Percentiles rank a stretch among this genome's conserved stretches.
These are phyloP conservation scores for Podospora australis DNA, from an alignment of 495 filamentous ascomycete genomes.

Conservation along the genomic window DNA sequence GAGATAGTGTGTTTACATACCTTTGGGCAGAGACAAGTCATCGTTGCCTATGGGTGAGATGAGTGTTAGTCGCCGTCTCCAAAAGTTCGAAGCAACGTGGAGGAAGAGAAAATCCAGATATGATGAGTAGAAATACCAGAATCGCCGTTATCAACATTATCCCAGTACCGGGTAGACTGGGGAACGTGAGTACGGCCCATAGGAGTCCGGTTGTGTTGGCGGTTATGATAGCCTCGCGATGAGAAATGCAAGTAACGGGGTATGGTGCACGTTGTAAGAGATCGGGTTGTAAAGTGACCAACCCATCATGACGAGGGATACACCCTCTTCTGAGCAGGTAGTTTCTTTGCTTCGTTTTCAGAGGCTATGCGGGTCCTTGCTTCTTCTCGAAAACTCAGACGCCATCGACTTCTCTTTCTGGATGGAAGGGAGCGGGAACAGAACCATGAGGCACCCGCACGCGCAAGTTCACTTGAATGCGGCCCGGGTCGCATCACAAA, in stretches of 20 bases:
- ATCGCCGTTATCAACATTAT: not conserved
- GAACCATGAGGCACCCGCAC: not conserved
- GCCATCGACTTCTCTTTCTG: not conserved
- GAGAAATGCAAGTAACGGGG: too few relatives aligned
- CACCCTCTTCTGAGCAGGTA: too few relatives aligned
- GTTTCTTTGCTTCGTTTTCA: too few relatives aligned
- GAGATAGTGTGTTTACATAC: constrained; percentile 42
- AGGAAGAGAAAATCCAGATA: not conserved
- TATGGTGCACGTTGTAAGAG: too few relatives aligned
- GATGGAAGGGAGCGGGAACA: not conserved
- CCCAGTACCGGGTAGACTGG: constrained; percentile 2
- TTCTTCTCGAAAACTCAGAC: too few relatives aligned
- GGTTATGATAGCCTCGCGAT: too few relatives aligned
- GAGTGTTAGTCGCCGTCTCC: not conserved
- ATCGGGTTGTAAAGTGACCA: too few relatives aligned
- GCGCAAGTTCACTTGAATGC: not conserved
- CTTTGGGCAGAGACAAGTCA: constrained; percentile 92
- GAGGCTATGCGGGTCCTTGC: too few relatives aligned
- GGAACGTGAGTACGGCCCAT: not conserved
- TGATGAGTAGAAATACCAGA: not conserved
- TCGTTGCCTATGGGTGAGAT: constrained; percentile 60
- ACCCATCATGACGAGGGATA: too few relatives aligned
- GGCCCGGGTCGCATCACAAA: too few relatives aligned
- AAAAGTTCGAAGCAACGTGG: not conserved
- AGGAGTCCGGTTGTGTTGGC: too few relatives aligned